Percentiles rank a stretch among this genome's conserved stretches.
Conservation (phyloP, 1,139 yeast genomes). For the Hemisphaericaspora xylofermentans region DNA sequence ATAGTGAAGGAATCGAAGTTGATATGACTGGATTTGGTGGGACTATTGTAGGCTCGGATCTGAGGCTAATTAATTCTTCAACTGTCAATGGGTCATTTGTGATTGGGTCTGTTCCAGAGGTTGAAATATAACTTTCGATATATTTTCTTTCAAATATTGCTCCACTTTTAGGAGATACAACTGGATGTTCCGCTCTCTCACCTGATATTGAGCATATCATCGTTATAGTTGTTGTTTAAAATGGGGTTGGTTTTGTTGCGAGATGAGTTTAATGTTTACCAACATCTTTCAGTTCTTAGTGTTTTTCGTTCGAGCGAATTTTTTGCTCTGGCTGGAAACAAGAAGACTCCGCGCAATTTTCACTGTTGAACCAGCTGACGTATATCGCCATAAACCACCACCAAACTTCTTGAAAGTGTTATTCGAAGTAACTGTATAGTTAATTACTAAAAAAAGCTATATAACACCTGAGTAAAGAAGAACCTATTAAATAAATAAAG, state of each 20-base stretch:
- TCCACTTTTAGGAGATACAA: conserved; percentile 72
- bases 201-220: conserved; percentile 53
- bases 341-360: too few species aligned
- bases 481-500: background rate
- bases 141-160: conserved; percentile 66
- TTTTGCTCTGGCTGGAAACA: background rate
- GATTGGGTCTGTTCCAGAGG: conserved; percentile 76
- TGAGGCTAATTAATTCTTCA: conserved; percentile 54
- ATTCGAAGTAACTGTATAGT: too few species aligned
- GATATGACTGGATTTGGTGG: conserved; percentile 52
- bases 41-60: conserved; percentile 19
- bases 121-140: conserved; percentile 59
- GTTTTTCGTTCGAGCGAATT: background rate
- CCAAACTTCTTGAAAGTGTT: too few species aligned
- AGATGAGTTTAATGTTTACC: too few species aligned
- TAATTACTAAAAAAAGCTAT: too few species aligned
- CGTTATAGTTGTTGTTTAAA: conserved; percentile 1
- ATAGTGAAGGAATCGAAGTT: conserved; percentile 75
- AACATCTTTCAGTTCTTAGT: too few species aligned
- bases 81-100: conserved; percentile 56
- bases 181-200: conserved; percentile 64
- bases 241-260: background rate
- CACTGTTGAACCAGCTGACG: too few species aligned
- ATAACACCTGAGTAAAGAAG: background rate
- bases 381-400: too few species aligned